These are phyloP conservation scores for Paraphaeosphaeria sporulosa DNA, from an alignment of 2,329 filamentous ascomycete genomes.

Conservation along the genomic window DNA sequence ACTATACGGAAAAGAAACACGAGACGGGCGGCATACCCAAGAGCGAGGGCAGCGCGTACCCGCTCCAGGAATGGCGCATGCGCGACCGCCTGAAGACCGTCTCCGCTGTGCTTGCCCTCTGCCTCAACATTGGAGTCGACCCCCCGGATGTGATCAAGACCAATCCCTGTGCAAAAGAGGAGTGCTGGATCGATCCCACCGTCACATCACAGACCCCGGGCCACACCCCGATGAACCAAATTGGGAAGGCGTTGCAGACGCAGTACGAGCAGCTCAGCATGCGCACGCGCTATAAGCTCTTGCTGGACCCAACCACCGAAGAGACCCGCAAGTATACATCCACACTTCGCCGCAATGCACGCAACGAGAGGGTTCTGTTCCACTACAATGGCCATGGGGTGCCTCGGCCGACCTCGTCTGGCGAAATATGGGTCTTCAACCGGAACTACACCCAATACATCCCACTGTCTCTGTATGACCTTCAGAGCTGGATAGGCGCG, in stretches of 20 bases:
- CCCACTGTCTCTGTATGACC: slow-evolving; percentile 90
- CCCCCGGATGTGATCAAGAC: slow-evolving; percentile 97
- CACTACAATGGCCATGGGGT: slow-evolving; percentile 99
- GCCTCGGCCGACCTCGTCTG: slow-evolving; percentile 91
- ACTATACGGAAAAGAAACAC: slow-evolving; percentile 97
- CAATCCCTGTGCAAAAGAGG: slow-evolving; percentile 87
- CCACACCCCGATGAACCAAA: slow-evolving; percentile 87
- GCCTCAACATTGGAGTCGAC: slow-evolving; percentile 96
- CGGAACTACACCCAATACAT: slow-evolving; percentile 99
- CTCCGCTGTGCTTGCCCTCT: slow-evolving; percentile 91
- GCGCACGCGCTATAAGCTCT: slow-evolving; percentile 96
- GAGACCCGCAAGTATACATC: slow-evolving; percentile 97
- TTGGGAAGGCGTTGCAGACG: slow-evolving; percentile 92
- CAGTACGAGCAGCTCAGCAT: slow-evolving; percentile 97
- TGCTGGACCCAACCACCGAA: slow-evolving; percentile 94
- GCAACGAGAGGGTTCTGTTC: slow-evolving; percentile 94
- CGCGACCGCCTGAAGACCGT: slow-evolving; percentile 95
- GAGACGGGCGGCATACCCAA: slow-evolving; percentile 92
- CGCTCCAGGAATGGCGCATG: slow-evolving; percentile 95
- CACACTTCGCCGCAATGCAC: slow-evolving; percentile 87
- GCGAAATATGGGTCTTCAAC: slow-evolving; percentile 99
- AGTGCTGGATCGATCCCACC: slow-evolving; percentile 96
- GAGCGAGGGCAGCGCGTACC: slow-evolving; percentile 57
- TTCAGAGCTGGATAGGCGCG: slow-evolving; percentile 94
- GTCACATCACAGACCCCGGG: slow-evolving; percentile 73